Base-by-base conservation (phyloP, 306 rosid species). In the Abrus precatorius region DNA sequence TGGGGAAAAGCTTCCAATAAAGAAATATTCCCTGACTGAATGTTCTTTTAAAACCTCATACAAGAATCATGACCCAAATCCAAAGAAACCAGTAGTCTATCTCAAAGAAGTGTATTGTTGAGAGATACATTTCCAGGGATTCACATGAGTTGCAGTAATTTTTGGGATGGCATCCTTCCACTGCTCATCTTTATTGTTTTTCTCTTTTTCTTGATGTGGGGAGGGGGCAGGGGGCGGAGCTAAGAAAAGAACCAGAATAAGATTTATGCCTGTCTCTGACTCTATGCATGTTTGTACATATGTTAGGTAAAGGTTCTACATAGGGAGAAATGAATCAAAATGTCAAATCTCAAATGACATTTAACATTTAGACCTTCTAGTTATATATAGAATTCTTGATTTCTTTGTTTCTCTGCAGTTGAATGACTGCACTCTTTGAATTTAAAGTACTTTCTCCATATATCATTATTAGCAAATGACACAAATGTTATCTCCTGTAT, bases 241-340 rank as follows among this genome's bases (percentile, higher is more conserved):
- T 6, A 32, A 13, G 53, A n/a, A 75, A 56, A 12, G 36, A 70
- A 33, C 10, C 4, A 47, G 10, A 45, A 56, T 74, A 30, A n/a
- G 34, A 48, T 82, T 82, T 69, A 40, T 69, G 48, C 28, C 49
- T 28, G 49, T 72, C 38, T 20, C 20, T 20, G 20, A 20, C 20
- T 20, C 20, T 64, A 5, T 53, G 50, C 38, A n/a, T 68, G 62
- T 57, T 34, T 53, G 2, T 49, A 33, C 61, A 27, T 73, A 3
- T 47, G 56, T 45, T 32, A 7, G 62, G 54, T 76, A 61, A 53
- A 45, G 9, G 68, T 65, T 76, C 34, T 76, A 56, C 34, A 5
- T 69, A 4, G 60, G 45, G 53, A 67, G 56, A 74, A 67, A n/a
- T 54, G 47, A 67, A 20, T 20, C 20, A 20, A 20, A 20, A 20